Base-by-base conservation (phyloP, 306 rosid genomes). In the Begonia masoniana region DNA sequence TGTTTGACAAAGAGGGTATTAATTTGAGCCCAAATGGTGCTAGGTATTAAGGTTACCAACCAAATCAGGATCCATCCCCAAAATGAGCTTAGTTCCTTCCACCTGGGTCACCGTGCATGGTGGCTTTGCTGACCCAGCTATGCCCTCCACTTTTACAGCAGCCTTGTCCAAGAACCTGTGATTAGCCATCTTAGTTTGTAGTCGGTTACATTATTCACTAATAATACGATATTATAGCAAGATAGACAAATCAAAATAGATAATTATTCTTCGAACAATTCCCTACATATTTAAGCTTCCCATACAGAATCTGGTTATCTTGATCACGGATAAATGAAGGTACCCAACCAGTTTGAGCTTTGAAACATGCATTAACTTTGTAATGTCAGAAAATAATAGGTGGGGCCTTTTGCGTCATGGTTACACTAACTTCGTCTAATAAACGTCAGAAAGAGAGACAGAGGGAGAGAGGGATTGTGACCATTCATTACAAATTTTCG, bases 81-180 rank as follows among this genome's bases (percentile, higher is more conserved):
- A 10, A 43, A 81, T 48, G 10, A 69, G 76, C 67, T 84, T 81
- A 46, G 70, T 62, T 69, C 72, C 81, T 71, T 84, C 94, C 16
- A 84, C 89, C 58, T 71, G 86, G 13, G 83, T 81, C 66, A 80
- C 82, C 9, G 95, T 81, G 67, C 76, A 76, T 50, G 79, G 73
- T 8, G 66, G 47, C 47, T 49, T 65, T 54, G 19, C 1, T 0
- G 80, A 56, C 26, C 31, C 12, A 9, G 57, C 70, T 45, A 2
- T 50, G 43, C 2, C 55, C 15, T 64, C 75, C 14, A 60, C 59
- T 76, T 70, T 76, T 41, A 82, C 64, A 15, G 91, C 82, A 54
- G 95, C 95, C 79, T 68, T 79, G 69, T 85, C 89, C 69, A 81
- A 68, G 66, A 85, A 85, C 70, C 95, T 81, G 72, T 43, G 11